Evolutionary conservation across 2,329 filamentous ascomycete species (phyloP).

Genomic region (Huntiella omanensis): DNA sequence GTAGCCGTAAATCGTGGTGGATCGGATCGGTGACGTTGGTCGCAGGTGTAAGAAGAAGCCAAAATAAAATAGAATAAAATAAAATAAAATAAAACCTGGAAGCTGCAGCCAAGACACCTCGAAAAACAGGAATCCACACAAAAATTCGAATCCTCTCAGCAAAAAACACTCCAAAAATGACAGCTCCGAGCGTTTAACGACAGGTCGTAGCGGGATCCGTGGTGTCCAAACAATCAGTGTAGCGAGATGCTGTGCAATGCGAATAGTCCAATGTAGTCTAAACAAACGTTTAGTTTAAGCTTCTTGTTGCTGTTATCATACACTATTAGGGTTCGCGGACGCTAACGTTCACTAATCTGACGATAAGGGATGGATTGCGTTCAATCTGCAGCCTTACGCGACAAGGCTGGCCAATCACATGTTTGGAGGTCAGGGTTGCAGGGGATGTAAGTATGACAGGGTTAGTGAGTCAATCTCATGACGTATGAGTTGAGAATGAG

Average conservation of each 20-base stretch:
- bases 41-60: background rate
- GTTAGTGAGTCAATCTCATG: background rate
- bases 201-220: too few relatives aligned
- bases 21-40: background rate
- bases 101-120: background rate
- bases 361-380: too few relatives aligned
- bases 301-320: too few relatives aligned
- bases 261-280: background rate
- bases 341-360: too few relatives aligned
- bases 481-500: too few relatives aligned
- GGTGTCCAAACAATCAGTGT: too few relatives aligned
- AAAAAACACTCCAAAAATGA: too few relatives aligned
- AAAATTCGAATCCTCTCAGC: background rate
- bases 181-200: too few relatives aligned
- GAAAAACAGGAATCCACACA: background rate
- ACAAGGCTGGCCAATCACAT: slow-evolving; percentile 7
- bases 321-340: too few relatives aligned
- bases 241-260: too few relatives aligned
- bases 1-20: background rate
- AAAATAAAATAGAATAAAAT: background rate
- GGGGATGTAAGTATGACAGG: background rate
- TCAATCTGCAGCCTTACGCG: background rate
- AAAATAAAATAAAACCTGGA: slow-evolving; percentile 3
- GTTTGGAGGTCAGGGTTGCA: background rate
- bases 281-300: background rate